Conservation (phyloP, 441 rosid species). For the Francoa sonchifolia region DNA sequence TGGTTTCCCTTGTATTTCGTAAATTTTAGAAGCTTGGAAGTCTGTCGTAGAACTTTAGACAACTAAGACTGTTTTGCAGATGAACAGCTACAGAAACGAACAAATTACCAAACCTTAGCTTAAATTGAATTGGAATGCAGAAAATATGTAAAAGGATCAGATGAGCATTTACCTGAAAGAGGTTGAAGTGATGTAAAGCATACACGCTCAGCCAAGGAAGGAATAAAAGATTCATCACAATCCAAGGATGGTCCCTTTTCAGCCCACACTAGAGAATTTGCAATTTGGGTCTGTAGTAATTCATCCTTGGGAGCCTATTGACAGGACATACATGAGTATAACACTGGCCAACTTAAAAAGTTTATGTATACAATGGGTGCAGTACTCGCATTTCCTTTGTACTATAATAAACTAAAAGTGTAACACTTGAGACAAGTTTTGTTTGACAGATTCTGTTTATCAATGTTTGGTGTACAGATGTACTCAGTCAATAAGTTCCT, state of each 20-base stretch:
- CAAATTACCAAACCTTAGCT: too few relatives aligned
- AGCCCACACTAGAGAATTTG: constrained; percentile 54
- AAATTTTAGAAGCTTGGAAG: too few relatives aligned
- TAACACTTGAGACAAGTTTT: too few relatives aligned
- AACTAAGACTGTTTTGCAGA: too few relatives aligned
- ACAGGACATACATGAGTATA: constrained; percentile 14
- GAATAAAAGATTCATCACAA: constrained; percentile 42
- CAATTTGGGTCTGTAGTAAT: constrained; percentile 41
- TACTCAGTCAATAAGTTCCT: too few relatives aligned
- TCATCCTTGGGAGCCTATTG: constrained; percentile 46
- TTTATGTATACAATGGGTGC: too few relatives aligned
- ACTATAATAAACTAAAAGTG: neutral
- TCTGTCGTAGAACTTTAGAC: too few relatives aligned
- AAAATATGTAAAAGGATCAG: constrained; percentile 3
- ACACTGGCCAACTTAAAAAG: neutral
- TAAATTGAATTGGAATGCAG: too few relatives aligned
- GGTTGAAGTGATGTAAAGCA: constrained; percentile 62
- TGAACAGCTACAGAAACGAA: too few relatives aligned
- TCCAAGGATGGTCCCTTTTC: constrained; percentile 35
- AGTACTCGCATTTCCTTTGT: neutral
- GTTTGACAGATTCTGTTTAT: too few relatives aligned
- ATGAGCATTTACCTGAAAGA: constrained; percentile 33
- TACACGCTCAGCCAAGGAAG: constrained; percentile 44
- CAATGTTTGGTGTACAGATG: too few relatives aligned
- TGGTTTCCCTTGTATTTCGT: too few relatives aligned